Evolutionary conservation across 108 stramenopile genomes (phyloP).

Genomic region (Epithemia pelagica): DNA sequence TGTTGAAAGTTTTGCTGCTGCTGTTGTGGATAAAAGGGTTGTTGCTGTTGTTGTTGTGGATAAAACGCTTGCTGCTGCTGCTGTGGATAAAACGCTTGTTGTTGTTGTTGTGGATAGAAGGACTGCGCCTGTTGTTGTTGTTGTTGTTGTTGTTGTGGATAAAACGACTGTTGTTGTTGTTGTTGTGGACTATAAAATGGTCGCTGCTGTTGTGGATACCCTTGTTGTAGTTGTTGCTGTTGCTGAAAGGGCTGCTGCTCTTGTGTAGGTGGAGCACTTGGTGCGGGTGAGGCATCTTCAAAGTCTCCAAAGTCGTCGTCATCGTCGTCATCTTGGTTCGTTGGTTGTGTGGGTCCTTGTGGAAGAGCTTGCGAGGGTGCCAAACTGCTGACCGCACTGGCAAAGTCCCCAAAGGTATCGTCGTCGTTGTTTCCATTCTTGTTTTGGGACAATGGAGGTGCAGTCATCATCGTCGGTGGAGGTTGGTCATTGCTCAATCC

Average conservation of each 20-base stretch:
- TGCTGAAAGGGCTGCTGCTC: too few species aligned
- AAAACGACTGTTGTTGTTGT: neutral
- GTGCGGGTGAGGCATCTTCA: neutral
- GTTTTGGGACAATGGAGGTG: neutral
- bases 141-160: neutral
- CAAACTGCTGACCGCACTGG: neutral
- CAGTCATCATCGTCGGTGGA: neutral
- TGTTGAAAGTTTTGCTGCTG: too few species aligned
- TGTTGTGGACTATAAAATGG: neutral
- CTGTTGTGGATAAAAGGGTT: neutral
- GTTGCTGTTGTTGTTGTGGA: too few species aligned
- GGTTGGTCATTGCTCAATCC: neutral
- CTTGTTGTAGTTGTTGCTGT: neutral
- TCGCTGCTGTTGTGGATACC: neutral
- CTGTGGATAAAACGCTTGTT: neutral
- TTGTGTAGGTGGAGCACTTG: neutral
- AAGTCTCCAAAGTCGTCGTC: slow-evolving; percentile 1
- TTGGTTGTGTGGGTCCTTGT: neutral
- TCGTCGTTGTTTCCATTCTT: neutral
- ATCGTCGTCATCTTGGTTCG: neutral
- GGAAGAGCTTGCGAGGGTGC: neutral
- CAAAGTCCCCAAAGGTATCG: neutral
- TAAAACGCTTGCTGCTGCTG: neutral
- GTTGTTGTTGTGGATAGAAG: neutral
- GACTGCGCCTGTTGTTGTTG: neutral